A percentile compares a stretch with the other conserved stretches of the same genome.
phyloP scores from a whole-genome alignment of 1,284 basidiomycete genomes.

The Heterobasidion annosum region DNA sequence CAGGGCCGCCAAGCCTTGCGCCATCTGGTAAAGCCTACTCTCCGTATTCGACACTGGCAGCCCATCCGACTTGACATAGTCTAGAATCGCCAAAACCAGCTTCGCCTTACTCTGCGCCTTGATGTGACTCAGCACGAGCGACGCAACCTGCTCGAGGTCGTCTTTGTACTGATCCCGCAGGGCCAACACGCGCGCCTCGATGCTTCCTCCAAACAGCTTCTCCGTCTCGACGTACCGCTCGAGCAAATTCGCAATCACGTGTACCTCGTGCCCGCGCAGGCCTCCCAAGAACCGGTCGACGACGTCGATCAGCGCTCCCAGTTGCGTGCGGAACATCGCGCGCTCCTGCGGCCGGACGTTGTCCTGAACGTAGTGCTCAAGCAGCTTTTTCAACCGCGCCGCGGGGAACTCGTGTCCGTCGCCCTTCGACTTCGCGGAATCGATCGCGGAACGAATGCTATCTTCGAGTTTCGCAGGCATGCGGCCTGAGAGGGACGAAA shows the following conservation, averaged over 20 bases:
- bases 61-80: slow-evolving; percentile 76
- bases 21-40: slow-evolving; percentile 58
- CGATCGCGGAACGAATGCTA: slow-evolving; percentile 72
- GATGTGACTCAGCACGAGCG: slow-evolving; percentile 89
- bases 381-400: slow-evolving; percentile 69
- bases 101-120: slow-evolving; percentile 92
- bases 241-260: slow-evolving; percentile 66
- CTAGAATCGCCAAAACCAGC: slow-evolving; percentile 79
- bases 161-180: slow-evolving; percentile 92
- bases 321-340: slow-evolving; percentile 65
- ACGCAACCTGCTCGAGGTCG: slow-evolving; percentile 83
- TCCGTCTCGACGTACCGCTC: slow-evolving; percentile 79
- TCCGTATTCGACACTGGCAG: slow-evolving; percentile 71
- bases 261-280: slow-evolving; percentile 82
- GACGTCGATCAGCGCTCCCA: slow-evolving; percentile 67
- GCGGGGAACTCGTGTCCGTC: slow-evolving; percentile 81
- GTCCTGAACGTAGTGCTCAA: slow-evolving; percentile 83
- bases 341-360: slow-evolving; percentile 75
- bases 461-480: slow-evolving; percentile 93
- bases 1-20: slow-evolving; percentile 75
- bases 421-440: slow-evolving; percentile 64
- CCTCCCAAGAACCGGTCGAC: slow-evolving; percentile 81
- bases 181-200: slow-evolving; percentile 86
- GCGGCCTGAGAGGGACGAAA: slow-evolving; percentile 88
- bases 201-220: slow-evolving; percentile 86